Evolutionary conservation across 331 rosid genomes (phyloP), one percentile per base, ranked within the genome.

Genomic region (Quercus tomentella): DNA sequence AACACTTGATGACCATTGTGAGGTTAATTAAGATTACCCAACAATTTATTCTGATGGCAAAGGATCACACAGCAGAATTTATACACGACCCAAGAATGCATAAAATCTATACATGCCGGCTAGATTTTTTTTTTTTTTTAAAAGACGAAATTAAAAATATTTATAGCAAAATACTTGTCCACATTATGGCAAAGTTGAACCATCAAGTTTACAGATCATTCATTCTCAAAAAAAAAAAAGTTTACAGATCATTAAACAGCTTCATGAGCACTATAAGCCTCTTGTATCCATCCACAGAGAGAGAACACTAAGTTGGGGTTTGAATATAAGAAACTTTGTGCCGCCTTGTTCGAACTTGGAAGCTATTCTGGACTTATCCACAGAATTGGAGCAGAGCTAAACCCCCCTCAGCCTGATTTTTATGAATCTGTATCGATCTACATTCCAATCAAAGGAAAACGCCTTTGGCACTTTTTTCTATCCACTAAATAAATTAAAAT

Each of bases 381-480:
- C 21, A n/a, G 23, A 56, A 56, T 22, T 58, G 22, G 23, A 58
- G 66, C 66, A 22, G 30, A 58, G 10, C 16, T 11, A 58, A 58
- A 22, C 31, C 5, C 16, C 14, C 14, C 30, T 18, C 72, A 33
- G 25, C 51, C 25, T 6, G 18, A 41, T 41, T 31, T 66, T 66
- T 17, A 30, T 66, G 72, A 66, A 66, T 16, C 67, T 60, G 17
- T 23, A 23, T 5, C 26, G 6, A 60, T 4, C 67, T 4, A 60
- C 67, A 23, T 12, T 60, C 67, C 67, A 6, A 60, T 60, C 4
- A 12, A 10, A 10, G 35, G 23, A 25, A 74, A 60, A 78, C 58
- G 28, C 73, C 74, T 60, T 51, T 18, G 54, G 56, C 79, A 82
- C 12, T 69, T 77, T 80, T 56, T 63, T 75, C 76, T 22, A 6